phyloP scores from a whole-genome alignment of 495 filamentous ascomycete species.

The Penicillium robsamsonii region DNA sequence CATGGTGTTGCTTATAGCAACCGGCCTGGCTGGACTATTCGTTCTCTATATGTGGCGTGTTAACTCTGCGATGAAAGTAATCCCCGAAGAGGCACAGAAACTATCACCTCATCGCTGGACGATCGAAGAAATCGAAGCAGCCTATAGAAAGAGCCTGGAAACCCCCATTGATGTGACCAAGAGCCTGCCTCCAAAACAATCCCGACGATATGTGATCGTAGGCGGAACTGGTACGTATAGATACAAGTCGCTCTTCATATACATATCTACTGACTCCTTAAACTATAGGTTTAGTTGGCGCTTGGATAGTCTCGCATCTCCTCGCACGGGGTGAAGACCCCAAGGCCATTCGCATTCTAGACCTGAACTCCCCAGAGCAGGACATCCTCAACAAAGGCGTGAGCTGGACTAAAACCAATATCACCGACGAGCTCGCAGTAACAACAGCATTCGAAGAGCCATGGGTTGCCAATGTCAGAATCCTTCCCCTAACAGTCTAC shows the following conservation, averaged over 20 bases:
- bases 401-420: conserved; percentile 51
- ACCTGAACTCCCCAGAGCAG: conserved; percentile 45
- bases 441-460: conserved; percentile 48
- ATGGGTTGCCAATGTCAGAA: conserved; percentile 46
- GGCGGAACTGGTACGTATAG: conserved; percentile 54
- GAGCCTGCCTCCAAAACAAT: conserved; percentile 51
- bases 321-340: conserved; percentile 54
- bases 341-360: conserved; percentile 53
- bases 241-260: background rate
- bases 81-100: conserved; percentile 45
- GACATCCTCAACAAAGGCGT: conserved; percentile 42
- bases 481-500: conserved; percentile 54
- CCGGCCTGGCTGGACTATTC: conserved; percentile 26
- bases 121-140: conserved; percentile 42
- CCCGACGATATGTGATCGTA: conserved; percentile 56
- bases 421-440: conserved; percentile 46
- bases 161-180: conserved; percentile 48
- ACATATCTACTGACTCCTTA: conserved; percentile 3
- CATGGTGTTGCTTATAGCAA: conserved; percentile 13
- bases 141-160: conserved; percentile 46
- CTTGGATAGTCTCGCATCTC: conserved; percentile 54
- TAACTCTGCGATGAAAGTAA: conserved; percentile 47
- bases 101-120: conserved; percentile 54
- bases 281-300: conserved; percentile 52
- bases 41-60: conserved; percentile 50